Evolutionary conservation across 2,329 filamentous ascomycete genomes (phyloP), one percentile per base, ranked within the genome.

Genomic region (Pseudogymnoascus sp.): DNA sequence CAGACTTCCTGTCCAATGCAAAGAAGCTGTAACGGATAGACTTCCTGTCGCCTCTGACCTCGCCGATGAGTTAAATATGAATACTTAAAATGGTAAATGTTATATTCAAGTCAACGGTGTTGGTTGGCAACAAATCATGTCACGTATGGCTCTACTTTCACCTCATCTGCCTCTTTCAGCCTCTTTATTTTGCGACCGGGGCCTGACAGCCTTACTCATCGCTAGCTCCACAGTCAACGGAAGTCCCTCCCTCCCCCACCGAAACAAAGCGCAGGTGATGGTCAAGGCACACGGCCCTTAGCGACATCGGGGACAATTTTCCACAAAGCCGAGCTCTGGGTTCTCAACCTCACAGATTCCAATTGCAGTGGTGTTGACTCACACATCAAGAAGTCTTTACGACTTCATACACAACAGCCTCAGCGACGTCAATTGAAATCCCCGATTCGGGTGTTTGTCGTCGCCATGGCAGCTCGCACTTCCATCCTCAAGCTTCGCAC

Each of bases 391-490:
- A 55, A 55, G 49, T 55, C 49, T 60, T 41, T 41, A 60, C 58
- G 38, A 60, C 58, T 60, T 41, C 58, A 39, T 41, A 12, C 58
- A 25, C 35, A 60, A 38, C 33, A 25, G 35, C 33, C 35, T 30
- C 33, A 60, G 58, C 58, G 58, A 60, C 58, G 58, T 19, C 58
- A 60, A 60, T 60, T 60, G 41, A 61, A 61, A 25, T 42, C 28
- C 36, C 39, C 60, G n/a, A 3, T 3, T 23, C n/a, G 35, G 41
- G 60, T 42, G 39, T 61, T 41, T 42, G 35, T 42, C 36, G 60
- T 42, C 63, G 66, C 23, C 19, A 73, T 73, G 72, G 69, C 71
- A 58, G 70, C 69, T 58, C 67, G 69, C 65, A 70, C 67, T 67
- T 70, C 70, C 33, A 49, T 73, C 35, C 64, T 70, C 30, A 64